phyloP scores from a whole-genome alignment of 148 eudicot species.

The Dysphania ambrosioides region DNA sequence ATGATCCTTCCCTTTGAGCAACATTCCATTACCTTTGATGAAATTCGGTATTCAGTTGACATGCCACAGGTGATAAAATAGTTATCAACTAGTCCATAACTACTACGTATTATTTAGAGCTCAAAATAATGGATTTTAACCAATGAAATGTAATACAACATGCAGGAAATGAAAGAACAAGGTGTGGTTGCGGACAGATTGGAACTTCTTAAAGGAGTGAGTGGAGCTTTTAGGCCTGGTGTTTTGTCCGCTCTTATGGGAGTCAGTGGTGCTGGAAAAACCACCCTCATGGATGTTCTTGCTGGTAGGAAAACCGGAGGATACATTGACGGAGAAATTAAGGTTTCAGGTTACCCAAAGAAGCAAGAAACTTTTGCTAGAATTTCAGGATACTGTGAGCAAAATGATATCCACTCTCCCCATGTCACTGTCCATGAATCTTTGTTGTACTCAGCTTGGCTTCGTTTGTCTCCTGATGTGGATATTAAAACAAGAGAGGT shows the following conservation, averaged over 20 bases:
- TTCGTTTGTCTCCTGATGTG: constrained; percentile 61
- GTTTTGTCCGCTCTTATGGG: constrained; percentile 87
- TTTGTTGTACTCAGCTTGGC: constrained; percentile 71
- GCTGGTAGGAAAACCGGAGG: constrained; percentile 85
- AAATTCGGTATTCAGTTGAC: constrained; percentile 66
- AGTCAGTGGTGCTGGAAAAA: constrained; percentile 90
- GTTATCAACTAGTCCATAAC: neutral
- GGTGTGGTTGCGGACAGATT: constrained; percentile 53
- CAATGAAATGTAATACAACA: neutral
- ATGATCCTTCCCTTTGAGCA: constrained; percentile 85
- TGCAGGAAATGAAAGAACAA: constrained; percentile 75
- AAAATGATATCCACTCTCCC: constrained; percentile 83
- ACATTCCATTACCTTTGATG: constrained; percentile 66
- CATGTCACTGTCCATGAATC: constrained; percentile 77
- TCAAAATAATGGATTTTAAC: neutral
- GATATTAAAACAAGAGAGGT: constrained; percentile 58
- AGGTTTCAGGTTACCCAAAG: constrained; percentile 71
- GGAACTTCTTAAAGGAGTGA: constrained; percentile 67
- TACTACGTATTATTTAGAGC: neutral
- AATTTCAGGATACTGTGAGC: constrained; percentile 84
- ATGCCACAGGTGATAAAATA: constrained; percentile 67
- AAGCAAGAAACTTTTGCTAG: constrained; percentile 80
- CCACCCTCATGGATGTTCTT: constrained; percentile 85
- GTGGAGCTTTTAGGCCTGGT: constrained; percentile 83
- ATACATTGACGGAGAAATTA: constrained; percentile 64